Base-by-base conservation (phyloP, 148 eudicot genomes). In the Arbutus unedo region DNA sequence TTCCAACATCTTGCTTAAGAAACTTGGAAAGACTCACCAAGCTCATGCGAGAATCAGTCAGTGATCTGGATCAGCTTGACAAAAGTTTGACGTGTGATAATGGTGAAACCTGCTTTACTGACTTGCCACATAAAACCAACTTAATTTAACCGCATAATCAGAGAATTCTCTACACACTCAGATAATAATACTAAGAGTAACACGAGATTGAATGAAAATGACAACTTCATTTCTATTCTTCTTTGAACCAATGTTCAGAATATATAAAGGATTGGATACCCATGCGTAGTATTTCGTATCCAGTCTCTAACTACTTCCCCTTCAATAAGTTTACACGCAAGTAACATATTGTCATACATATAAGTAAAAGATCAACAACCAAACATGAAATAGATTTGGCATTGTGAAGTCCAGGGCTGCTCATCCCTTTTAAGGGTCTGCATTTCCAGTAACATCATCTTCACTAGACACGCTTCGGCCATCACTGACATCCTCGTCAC, bases 401-500 rank as follows among this genome's bases (percentile, higher is more conserved):
- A 56, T 57, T 8, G 41, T 11, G 47, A 56, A 76, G 75, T 56
- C 82, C 62, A 71, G 6, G 71, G 43, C 2, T 45, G 50, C 50
- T 49, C 48, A n/a, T 81, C 45, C 41, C 56, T 78, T 48, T 75
- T 50, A 87, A 64, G 87, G 89, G 81, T 87, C 89, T 67, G 87
- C 89, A 55, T 79, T 78, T 55, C 83, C 74, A 70, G 47, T 48
- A 70, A 38, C 74, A 70, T 70, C 74, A 84, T 79, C 83, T 48
- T 75, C 89, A 85, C 77, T 87, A 5, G 74, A 70, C 48, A 6
- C 15, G 16, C 74, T 86, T 21, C 85, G 82, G 68, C 80, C 74
- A 73, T 73, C 76, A 73, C 76, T 73, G 76, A 19, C 66, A 76
- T 88, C 92, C 18, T 83, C 89, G 43, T 87, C 90, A 47, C 85